Percentiles rank a stretch among this genome's conserved stretches.
Conservation (phyloP, 2,329 filamentous ascomycete species). For the Colletotrichum shisoi region DNA sequence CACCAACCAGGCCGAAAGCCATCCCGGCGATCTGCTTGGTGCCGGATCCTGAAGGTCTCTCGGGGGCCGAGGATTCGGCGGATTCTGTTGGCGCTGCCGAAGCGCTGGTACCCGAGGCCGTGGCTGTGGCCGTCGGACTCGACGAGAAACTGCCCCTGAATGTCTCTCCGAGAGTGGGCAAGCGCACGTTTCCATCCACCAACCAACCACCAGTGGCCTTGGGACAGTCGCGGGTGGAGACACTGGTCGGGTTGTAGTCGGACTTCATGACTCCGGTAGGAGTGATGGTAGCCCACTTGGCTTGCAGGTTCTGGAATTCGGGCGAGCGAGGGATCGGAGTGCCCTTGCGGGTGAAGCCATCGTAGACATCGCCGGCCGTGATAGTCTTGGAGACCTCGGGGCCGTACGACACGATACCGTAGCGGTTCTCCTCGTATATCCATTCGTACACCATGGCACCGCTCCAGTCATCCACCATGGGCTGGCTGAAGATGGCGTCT, state of each 20-base stretch:
- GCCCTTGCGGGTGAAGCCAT: constrained; percentile 74
- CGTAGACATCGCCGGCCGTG: constrained; percentile 64
- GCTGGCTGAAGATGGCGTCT: constrained; percentile 74
- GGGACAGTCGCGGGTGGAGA: constrained; percentile 74
- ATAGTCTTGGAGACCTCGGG: constrained; percentile 60
- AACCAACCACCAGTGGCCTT: constrained; percentile 74
- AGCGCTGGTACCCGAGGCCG: constrained; percentile 17
- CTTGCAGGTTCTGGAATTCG: constrained; percentile 80
- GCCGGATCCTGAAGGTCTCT: constrained; percentile 50
- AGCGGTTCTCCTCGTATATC: constrained; percentile 84
- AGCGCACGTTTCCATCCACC: constrained; percentile 71
- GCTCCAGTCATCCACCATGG: constrained; percentile 76
- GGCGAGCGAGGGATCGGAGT: constrained; percentile 76
- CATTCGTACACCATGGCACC: constrained; percentile 89
- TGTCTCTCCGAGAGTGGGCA: constrained; percentile 73
- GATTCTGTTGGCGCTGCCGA: constrained; percentile 46
- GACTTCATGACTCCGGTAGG: constrained; percentile 73
- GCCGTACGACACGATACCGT: constrained; percentile 82
- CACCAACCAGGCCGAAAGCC: constrained; percentile 57
- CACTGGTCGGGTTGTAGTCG: constrained; percentile 68
- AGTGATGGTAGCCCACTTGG: constrained; percentile 75
- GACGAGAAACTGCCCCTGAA: constrained; percentile 45
- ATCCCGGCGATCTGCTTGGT: constrained; percentile 60
- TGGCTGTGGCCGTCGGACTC: constrained; percentile 38
- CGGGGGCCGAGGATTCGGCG: constrained; percentile 44